Evolutionary conservation across 306 rosid genomes (phyloP).

Genomic region (Prunus fruticosa): DNA sequence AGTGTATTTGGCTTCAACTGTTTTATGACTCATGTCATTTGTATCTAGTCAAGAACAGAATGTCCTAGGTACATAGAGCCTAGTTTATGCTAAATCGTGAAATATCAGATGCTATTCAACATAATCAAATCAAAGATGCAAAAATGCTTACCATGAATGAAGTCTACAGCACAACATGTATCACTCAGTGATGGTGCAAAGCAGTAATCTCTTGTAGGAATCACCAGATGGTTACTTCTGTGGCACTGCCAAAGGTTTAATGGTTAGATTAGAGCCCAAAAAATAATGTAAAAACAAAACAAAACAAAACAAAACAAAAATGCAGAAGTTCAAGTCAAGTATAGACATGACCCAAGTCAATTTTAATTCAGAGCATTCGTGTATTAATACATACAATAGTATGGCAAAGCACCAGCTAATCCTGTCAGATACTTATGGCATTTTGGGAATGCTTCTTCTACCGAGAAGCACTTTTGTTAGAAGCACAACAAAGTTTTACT

Average conservation of each 20-base stretch:
- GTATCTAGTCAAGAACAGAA: too few species aligned
- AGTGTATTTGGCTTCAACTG: too few species aligned
- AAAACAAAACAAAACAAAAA: neutral
- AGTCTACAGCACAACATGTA: conserved; percentile 59
- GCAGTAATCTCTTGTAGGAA: conserved; percentile 94
- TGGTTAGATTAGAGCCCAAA: neutral
- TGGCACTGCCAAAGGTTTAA: conserved; percentile 50
- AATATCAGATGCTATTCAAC: neutral
- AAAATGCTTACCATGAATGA: conserved; percentile 64
- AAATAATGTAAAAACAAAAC: too few species aligned
- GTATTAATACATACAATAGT: neutral
- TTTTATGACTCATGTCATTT: too few species aligned
- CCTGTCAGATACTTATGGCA: neutral
- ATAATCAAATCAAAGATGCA: neutral
- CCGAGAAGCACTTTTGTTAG: too few species aligned
- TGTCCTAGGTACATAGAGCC: too few species aligned
- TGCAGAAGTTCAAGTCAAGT: neutral
- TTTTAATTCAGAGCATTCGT: neutral
- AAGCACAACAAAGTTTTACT: too few species aligned
- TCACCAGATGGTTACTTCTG: conserved; percentile 84
- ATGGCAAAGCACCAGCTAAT: neutral
- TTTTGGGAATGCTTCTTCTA: too few species aligned
- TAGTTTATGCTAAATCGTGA: neutral
- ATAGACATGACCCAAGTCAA: neutral
- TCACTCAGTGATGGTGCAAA: conserved; percentile 80